Base-by-base conservation (phyloP, 352 stramenopile species). In the Globisporangium spinosum region DNA sequence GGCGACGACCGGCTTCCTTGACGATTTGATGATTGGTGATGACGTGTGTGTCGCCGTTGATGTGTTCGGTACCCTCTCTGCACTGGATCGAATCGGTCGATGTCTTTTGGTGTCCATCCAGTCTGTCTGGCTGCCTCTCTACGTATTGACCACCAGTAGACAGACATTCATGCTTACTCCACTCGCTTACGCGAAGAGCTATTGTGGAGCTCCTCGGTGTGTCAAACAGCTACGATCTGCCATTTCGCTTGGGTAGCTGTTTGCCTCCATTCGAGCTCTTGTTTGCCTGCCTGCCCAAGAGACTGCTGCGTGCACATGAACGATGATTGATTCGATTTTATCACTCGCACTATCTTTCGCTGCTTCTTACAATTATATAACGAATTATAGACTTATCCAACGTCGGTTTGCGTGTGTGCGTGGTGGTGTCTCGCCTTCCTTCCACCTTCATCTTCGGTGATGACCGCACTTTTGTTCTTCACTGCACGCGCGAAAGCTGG, bases 401-500 rank as follows among this genome's bases (percentile, higher is more conserved):
- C 43, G 54, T 60, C 17, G 29, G 49, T 56, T 22, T 29, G 29
- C 54, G 27, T 60, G 8, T 23, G 54, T 17, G 15, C 8, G 7
- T 60, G 17, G 17, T 23, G 15, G 15, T 22, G n/a, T n/a, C 15
- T 20, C 2, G 6, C 15, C 17, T 51, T n/a, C 17, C 43, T 51
- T n/a, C 43, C 43, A 51, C 38, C 38, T 45, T 45, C 38, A 20
- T 20, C 13, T 51, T 51, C 43, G 43, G 17, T 51, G 43, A 0
- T 13, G 6, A 59, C 13, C 12, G 32, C 32, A 20, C 4, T 10
- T 20, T 45, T 27, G 29, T 43, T 20, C 29, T 49, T 27, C 20
- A 27, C 29, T 45, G 17, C 57, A 12, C 20, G 10, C 17, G 4
- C 35, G 34, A 40, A 77, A 79, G 74, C 29, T 62, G 32, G 56